These are phyloP conservation scores for Phytophthora quininea DNA, from an alignment of 352 stramenopile species.

Conservation along the genomic window DNA sequence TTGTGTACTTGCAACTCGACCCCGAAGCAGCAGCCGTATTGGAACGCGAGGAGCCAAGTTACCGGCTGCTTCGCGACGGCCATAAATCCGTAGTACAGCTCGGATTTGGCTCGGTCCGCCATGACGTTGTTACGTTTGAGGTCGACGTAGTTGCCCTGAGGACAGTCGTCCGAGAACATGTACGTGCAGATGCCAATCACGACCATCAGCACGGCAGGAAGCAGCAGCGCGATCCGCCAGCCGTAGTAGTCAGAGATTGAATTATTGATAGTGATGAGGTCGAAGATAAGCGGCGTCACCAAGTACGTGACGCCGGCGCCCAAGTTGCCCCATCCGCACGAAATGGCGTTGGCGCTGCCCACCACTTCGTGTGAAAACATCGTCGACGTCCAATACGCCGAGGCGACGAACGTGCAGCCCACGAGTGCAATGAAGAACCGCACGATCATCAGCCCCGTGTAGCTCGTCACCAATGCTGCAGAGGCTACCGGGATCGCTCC, in stretches of 20 bases:
- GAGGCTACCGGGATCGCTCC: slow-evolving; percentile 82
- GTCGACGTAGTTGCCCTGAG: slow-evolving; percentile 49
- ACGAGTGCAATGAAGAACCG: slow-evolving; percentile 94
- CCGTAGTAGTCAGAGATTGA: slow-evolving; percentile 41
- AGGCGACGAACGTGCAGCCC: slow-evolving; percentile 77
- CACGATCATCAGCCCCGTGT: slow-evolving; percentile 70
- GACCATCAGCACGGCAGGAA: slow-evolving; percentile 89
- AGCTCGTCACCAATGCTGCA: slow-evolving; percentile 77
- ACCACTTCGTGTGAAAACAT: slow-evolving; percentile 32
- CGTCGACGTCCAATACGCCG: slow-evolving; percentile 28
- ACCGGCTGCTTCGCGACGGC: slow-evolving; percentile 53
- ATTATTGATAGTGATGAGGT: slow-evolving; percentile 69
- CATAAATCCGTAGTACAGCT: slow-evolving; percentile 34
- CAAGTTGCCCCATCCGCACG: slow-evolving; percentile 93
- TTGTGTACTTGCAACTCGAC: slow-evolving; percentile 96
- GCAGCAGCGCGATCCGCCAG: slow-evolving; percentile 60
- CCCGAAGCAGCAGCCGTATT: slow-evolving; percentile 94
- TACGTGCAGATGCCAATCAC: slow-evolving; percentile 54
- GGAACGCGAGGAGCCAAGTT: slow-evolving; percentile 90
- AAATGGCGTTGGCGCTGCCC: slow-evolving; percentile 45
- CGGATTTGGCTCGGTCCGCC: not conserved
- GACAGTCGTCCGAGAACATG: slow-evolving; percentile 29
- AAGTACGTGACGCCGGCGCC: slow-evolving; percentile 88
- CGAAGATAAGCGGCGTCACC: slow-evolving; percentile 85
- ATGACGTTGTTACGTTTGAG: slow-evolving; percentile 62